These are phyloP conservation scores for Cercospora sp. DNA, from an alignment of 2,329 filamentous ascomycete genomes.

Conservation along the genomic window DNA sequence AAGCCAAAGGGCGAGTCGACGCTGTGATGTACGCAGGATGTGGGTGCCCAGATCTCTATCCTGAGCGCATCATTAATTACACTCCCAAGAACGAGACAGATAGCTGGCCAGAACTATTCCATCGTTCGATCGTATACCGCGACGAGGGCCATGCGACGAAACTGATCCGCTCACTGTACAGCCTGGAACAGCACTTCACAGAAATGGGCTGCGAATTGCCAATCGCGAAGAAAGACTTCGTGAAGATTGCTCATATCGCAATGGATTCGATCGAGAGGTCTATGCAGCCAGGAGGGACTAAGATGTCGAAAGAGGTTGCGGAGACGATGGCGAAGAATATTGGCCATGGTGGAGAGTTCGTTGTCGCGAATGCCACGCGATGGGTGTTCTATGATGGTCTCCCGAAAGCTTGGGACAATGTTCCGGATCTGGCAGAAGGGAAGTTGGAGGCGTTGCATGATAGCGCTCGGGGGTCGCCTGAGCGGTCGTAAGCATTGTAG, in stretches of 20 bases:
- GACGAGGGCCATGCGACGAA: conserved; percentile 12
- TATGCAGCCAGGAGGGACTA: conserved; percentile 7
- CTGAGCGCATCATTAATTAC: conserved; percentile 1
- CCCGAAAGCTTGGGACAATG: conserved; percentile 4
- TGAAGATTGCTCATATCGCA: conserved; percentile 1
- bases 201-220: conserved; percentile 1
- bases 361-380: conserved; percentile 2
- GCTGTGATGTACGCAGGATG: conserved; percentile 10
- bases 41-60: conserved; percentile 2
- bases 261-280: conserved; percentile 8
- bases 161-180: background rate
- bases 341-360: conserved; percentile 7
- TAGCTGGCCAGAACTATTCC: conserved; percentile 3
- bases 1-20: conserved; percentile 7
- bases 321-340: background rate
- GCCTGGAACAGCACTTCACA: conserved; percentile 2
- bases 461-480: background rate
- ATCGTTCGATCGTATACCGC: conserved; percentile 4
- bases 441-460: background rate
- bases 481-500: background rate
- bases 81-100: background rate
- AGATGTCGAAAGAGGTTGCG: conserved; percentile 1
- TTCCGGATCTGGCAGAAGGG: background rate
- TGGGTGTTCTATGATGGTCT: conserved; percentile 14
- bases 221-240: background rate